Conservation (phyloP, 371 early-diverging fungal genomes). For the Mortierella sp. region DNA sequence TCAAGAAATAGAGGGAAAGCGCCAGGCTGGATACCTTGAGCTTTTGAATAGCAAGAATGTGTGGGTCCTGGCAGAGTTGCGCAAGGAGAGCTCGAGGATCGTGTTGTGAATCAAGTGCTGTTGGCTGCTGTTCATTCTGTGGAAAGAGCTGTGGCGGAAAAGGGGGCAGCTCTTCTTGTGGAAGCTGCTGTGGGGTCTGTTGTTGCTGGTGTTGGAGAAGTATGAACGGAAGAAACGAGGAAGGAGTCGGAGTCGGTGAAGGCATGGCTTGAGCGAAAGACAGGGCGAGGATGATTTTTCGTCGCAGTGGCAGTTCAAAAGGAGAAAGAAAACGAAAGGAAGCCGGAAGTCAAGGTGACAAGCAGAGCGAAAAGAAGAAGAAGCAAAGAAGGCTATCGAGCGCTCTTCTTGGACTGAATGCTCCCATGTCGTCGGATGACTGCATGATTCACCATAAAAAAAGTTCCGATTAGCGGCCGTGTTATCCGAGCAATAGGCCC, state of each 20-base stretch:
- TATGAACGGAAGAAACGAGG: background rate
- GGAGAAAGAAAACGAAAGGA: background rate
- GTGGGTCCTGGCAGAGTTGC: constrained; percentile 17
- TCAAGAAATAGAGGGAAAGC: background rate
- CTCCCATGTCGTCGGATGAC: background rate
- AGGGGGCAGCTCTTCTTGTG: background rate
- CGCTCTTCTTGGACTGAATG: background rate
- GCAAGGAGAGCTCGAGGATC: too few species aligned
- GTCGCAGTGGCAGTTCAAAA: too few species aligned
- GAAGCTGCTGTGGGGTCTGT: background rate
- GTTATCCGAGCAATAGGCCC: background rate
- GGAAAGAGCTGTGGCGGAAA: background rate
- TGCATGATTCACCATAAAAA: background rate
- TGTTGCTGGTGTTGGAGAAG: background rate
- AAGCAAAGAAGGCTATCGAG: background rate
- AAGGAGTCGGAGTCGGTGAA: background rate
- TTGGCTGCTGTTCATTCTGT: too few species aligned
- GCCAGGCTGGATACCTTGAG: constrained; percentile 22
- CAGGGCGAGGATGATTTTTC: too few species aligned
- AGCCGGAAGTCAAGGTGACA: background rate
- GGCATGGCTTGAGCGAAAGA: too few species aligned
- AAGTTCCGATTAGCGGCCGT: background rate
- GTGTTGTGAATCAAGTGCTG: too few species aligned
- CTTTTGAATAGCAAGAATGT: constrained; percentile 25
- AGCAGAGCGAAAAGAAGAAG: background rate